Evolutionary conservation across 2,329 filamentous ascomycete species (phyloP).

Genomic region (Pseudogymnoascus sp.): DNA sequence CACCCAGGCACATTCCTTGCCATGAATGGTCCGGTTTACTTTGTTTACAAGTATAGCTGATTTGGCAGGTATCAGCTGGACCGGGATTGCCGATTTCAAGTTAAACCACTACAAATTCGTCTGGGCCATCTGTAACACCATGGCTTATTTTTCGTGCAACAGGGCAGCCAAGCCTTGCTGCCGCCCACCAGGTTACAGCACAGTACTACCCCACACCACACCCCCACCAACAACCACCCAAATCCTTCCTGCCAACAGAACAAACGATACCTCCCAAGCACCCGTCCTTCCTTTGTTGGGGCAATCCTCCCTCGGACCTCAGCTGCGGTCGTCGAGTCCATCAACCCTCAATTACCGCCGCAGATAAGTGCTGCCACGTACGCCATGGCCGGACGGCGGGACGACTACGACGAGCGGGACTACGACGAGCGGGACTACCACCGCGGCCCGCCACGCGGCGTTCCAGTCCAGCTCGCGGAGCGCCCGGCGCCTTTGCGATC

Average conservation of each 20-base stretch:
- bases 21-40: conserved; percentile 5
- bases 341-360: neutral
- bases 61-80: neutral
- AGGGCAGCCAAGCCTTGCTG: conserved; percentile 6
- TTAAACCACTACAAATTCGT: neutral
- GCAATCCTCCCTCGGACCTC: neutral
- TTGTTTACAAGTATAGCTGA: neutral
- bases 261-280: neutral
- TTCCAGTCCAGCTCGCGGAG: neutral
- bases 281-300: neutral
- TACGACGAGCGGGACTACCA: neutral
- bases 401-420: conserved; percentile 1
- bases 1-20: conserved; percentile 1
- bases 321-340: neutral
- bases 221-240: neutral
- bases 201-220: conserved; percentile 3
- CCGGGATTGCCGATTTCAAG: neutral
- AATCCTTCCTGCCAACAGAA: neutral
- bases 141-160: neutral
- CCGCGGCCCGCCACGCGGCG: conserved; percentile 1
- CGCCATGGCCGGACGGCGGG: neutral
- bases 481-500: neutral
- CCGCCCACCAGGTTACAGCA: conserved; percentile 5
- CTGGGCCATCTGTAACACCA: neutral
- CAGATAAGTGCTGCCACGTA: neutral